Evolutionary conservation across 176 grass and related monocot species (phyloP), one percentile per base, ranked within the genome.

Genomic region (Olyra latifolia): DNA sequence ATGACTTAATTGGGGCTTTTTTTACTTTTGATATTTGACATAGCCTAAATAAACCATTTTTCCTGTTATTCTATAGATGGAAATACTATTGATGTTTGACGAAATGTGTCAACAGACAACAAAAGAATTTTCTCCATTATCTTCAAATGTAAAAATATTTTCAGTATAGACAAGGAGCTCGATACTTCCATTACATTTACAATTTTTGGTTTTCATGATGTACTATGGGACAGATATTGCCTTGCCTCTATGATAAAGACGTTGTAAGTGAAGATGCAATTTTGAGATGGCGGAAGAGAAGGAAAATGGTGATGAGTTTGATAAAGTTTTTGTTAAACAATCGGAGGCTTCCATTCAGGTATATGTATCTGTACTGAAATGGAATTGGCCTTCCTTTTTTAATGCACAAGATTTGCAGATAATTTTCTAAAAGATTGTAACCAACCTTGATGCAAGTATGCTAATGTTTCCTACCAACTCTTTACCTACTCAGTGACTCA

Each of bases 51-150:
- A 63, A 16, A 32, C 42, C 1, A 62, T 83, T 60, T 60, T 4
- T 67, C 80, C 7, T 61, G 53, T 76, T 23, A 49, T 84, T 69
- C 61, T 92, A 35, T 66, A 99, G 96, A 89, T 99, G 77, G 96
- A 99, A 89, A 91, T 93, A 72, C 76, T 99, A 61, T 44, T 99
- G 84, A 99, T 95, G 83, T 99, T 99, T 47, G 96, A 99, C 76
- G 92, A 99, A 71, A 99, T 99, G 86, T 99, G 92, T 74, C 80
- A 87, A 87, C 92, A 99, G 73, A 89, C 72, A 15, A 62, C 83
- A 32, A 91, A 84, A 82, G 90, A 99, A 78, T 93, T 99, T 74
- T 56, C 90, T 81, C 69, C 82, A 45, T 30, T 89, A 8, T 99
- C 93, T 77, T 63, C 90, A 38, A 66, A 53, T 72, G 96, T 99